Conservation (phyloP, 1,284 basidiomycete species). For the Irpex sp. region DNA sequence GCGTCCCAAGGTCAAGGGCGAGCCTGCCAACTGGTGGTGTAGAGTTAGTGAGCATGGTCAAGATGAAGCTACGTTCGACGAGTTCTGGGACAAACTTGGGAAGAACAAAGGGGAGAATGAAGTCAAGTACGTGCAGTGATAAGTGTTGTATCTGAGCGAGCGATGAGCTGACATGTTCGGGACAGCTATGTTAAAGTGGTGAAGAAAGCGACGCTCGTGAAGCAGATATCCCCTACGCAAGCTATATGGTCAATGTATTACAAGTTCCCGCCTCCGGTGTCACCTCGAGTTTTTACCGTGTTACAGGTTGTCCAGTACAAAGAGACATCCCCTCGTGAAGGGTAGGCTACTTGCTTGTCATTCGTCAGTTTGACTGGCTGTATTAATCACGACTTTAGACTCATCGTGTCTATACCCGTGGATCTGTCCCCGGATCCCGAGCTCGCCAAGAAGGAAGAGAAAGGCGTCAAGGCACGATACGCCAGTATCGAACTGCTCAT, state of each 20-base stretch:
- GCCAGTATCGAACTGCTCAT: slow-evolving; percentile 61
- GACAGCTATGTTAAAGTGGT: slow-evolving; percentile 60
- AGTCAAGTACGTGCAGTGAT: slow-evolving; percentile 45
- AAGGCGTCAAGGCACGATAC: slow-evolving; percentile 65
- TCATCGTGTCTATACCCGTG: slow-evolving; percentile 68
- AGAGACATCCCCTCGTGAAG: slow-evolving; percentile 43
- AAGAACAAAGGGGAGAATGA: slow-evolving; percentile 63
- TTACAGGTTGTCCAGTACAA: slow-evolving; percentile 55
- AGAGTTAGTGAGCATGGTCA: slow-evolving; percentile 60
- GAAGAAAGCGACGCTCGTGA: slow-evolving; percentile 56
- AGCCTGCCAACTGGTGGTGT: slow-evolving; percentile 60
- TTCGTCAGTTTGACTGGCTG: background rate
- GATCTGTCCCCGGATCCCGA: slow-evolving; percentile 55
- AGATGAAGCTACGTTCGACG: slow-evolving; percentile 62
- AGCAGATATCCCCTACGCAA: slow-evolving; percentile 55
- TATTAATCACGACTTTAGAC: slow-evolving; percentile 29
- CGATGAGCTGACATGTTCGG: background rate
- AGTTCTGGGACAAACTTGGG: slow-evolving; percentile 64
- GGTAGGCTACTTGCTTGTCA: slow-evolving; percentile 34
- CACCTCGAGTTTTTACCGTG: slow-evolving; percentile 71
- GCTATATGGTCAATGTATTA: slow-evolving; percentile 71
- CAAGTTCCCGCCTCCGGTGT: slow-evolving; percentile 61
- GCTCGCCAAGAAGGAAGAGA: slow-evolving; percentile 55
- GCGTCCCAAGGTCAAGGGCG: slow-evolving; percentile 43
- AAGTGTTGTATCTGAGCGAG: background rate